Conservation (phyloP, 2,329 filamentous ascomycete species). For the Claviceps sp. region DNA sequence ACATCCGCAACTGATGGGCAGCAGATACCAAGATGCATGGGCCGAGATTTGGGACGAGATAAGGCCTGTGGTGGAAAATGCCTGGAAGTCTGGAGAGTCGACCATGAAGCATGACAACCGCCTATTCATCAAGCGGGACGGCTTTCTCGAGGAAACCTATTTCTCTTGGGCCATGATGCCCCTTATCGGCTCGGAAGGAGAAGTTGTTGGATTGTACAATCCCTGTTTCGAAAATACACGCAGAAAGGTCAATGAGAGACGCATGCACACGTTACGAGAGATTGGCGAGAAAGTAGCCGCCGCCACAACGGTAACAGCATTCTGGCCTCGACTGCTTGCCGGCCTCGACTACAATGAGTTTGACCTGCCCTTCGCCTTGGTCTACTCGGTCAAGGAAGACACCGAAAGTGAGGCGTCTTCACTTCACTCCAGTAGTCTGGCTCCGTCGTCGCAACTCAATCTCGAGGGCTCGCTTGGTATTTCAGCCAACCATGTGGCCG, state of each 20-base stretch:
- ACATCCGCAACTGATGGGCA: conserved; percentile 64
- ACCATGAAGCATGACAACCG: conserved; percentile 77
- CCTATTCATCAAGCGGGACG: conserved; percentile 56
- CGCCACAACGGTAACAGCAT: conserved; percentile 58
- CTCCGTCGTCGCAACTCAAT: conserved; percentile 49
- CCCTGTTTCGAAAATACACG: conserved; percentile 72
- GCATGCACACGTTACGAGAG: conserved; percentile 67
- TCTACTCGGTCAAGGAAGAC: conserved; percentile 65
- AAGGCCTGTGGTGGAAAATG: conserved; percentile 52
- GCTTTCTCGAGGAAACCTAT: conserved; percentile 65
- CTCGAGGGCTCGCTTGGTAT: conserved; percentile 63
- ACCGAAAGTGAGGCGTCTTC: conserved; percentile 59
- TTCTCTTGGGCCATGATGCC: conserved; percentile 77
- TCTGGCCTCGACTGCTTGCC: conserved; percentile 58
- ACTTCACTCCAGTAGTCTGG: conserved; percentile 52
- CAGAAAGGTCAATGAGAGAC: conserved; percentile 62
- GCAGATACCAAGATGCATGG: conserved; percentile 56
- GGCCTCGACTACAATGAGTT: conserved; percentile 61
- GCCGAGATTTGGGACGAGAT: conserved; percentile 62
- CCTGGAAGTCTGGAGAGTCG: conserved; percentile 57
- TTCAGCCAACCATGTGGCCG: conserved; percentile 46
- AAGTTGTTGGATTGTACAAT: conserved; percentile 65
- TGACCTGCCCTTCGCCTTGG: conserved; percentile 62
- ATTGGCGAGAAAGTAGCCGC: conserved; percentile 62
- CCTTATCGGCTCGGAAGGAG: conserved; percentile 59